These are phyloP conservation scores for Mesotaenium endlicherianum DNA, from an alignment of 139 green algal species.

Conservation along the genomic window DNA sequence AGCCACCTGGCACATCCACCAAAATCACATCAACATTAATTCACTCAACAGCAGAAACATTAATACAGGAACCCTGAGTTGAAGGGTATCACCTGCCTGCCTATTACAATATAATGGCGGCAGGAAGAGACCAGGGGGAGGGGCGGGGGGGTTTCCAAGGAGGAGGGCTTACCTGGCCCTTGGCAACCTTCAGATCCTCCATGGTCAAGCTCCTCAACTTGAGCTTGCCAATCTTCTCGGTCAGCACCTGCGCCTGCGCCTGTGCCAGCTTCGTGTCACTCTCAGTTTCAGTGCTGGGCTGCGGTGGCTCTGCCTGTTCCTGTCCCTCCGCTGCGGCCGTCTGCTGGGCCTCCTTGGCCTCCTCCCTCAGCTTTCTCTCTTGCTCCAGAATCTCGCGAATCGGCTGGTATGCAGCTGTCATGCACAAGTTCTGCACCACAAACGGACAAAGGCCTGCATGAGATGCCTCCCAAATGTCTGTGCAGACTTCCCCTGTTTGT, in stretches of 20 bases:
- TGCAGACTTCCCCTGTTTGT: too few relatives aligned
- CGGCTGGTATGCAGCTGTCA: slow-evolving; percentile 71
- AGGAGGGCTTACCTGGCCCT: slow-evolving; percentile 47
- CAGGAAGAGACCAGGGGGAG: too few relatives aligned
- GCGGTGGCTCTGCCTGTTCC: not conserved
- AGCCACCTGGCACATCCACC: slow-evolving; percentile 50
- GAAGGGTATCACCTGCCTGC: too few relatives aligned
- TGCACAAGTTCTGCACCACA: slow-evolving; percentile 62
- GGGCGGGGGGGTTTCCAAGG: too few relatives aligned
- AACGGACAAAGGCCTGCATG: not conserved
- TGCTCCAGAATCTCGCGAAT: slow-evolving; percentile 60
- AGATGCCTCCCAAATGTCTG: too few relatives aligned
- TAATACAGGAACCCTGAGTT: too few relatives aligned
- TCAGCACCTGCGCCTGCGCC: not conserved
- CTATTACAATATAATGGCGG: too few relatives aligned
- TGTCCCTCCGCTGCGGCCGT: not conserved
- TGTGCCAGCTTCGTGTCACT: too few relatives aligned
- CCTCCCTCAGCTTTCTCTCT: slow-evolving; percentile 41
- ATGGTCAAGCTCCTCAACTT: slow-evolving; percentile 61
- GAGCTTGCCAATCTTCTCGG: not conserved
- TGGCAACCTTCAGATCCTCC: slow-evolving; percentile 63
- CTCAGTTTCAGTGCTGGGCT: too few relatives aligned
- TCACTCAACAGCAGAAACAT: too few relatives aligned
- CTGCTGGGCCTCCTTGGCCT: not conserved
- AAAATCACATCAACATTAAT: not conserved